These are phyloP conservation scores for Bombardia bombarda DNA, from an alignment of 495 filamentous ascomycete species.

Conservation along the genomic window DNA sequence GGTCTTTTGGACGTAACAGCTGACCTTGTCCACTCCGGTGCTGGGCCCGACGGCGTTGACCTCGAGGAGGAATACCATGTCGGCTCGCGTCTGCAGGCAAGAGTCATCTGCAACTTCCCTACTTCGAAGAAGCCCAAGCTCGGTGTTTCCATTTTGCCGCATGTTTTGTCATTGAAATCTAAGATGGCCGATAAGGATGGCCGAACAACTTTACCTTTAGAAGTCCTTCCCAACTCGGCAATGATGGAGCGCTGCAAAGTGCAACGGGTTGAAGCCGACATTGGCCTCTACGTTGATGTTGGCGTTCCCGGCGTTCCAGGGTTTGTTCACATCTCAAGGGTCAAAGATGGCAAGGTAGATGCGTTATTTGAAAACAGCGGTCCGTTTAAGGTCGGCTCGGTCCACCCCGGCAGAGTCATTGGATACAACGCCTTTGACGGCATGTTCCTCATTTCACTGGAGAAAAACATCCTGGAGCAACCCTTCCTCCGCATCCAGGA, in stretches of 20 bases:
- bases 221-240: conserved; percentile 61
- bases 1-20: conserved; percentile 82
- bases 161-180: conserved; percentile 59
- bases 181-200: conserved; percentile 28
- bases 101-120: conserved; percentile 81
- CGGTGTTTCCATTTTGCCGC: conserved; percentile 77
- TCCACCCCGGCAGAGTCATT: conserved; percentile 72
- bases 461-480: conserved; percentile 74
- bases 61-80: conserved; percentile 65
- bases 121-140: conserved; percentile 69
- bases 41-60: conserved; percentile 52
- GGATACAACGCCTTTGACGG: conserved; percentile 84
- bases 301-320: conserved; percentile 65
- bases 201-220: conserved; percentile 32
- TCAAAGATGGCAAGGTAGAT: conserved; percentile 83
- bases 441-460: conserved; percentile 75
- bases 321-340: conserved; percentile 87
- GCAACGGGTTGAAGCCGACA: conserved; percentile 62
- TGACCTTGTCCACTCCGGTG: conserved; percentile 81
- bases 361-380: conserved; percentile 66
- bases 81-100: conserved; percentile 76
- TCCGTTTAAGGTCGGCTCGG: conserved; percentile 64
- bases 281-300: conserved; percentile 76
- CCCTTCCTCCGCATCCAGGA: conserved; percentile 86
- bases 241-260: conserved; percentile 70